A percentile compares a stretch with the other conserved stretches of the same genome.
phyloP scores from a whole-genome alignment of 495 filamentous ascomycete genomes.

The Neurospora sp. region DNA sequence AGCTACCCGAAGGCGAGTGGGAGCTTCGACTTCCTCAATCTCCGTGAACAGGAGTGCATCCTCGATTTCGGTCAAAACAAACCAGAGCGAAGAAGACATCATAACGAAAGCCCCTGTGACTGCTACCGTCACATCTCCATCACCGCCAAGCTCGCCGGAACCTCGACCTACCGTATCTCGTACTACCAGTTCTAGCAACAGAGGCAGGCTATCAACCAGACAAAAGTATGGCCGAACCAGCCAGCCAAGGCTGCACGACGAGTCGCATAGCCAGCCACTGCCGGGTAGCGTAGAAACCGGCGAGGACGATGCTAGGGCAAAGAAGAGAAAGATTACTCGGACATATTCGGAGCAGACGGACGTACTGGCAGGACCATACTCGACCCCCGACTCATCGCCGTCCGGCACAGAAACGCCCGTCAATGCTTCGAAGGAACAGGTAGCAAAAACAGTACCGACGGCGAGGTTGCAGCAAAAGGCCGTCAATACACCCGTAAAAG shows the following conservation, averaged over 20 bases:
- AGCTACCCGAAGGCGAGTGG: conserved; percentile 18
- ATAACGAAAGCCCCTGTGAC: background rate
- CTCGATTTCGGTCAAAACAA: background rate
- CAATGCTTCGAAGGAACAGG: background rate
- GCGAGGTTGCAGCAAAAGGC: conserved; percentile 2
- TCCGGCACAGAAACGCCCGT: conserved; percentile 6
- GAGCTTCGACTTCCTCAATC: conserved; percentile 10
- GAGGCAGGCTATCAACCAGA: background rate
- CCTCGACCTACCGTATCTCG: conserved; percentile 6
- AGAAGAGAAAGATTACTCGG: conserved; percentile 18
- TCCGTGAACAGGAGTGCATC: background rate
- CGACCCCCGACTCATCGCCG: conserved; percentile 22
- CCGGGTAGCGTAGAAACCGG: conserved; percentile 3
- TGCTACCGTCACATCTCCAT: conserved; percentile 3
- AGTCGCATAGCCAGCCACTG: conserved; percentile 21
- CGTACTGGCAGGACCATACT: conserved; percentile 13
- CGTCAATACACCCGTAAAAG: conserved; percentile 17
- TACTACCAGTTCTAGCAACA: conserved; percentile 1
- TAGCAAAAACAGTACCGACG: conserved; percentile 4
- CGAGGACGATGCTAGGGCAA: conserved; percentile 10
- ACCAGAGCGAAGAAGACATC: background rate
- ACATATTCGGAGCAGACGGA: conserved; percentile 14
- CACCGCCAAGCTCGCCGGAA: conserved; percentile 12
- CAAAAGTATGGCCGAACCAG: conserved; percentile 1
- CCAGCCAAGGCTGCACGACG: conserved; percentile 3